Base-by-base conservation (phyloP, 495 filamentous ascomycete species). In the Aspergillus cavernicola region DNA sequence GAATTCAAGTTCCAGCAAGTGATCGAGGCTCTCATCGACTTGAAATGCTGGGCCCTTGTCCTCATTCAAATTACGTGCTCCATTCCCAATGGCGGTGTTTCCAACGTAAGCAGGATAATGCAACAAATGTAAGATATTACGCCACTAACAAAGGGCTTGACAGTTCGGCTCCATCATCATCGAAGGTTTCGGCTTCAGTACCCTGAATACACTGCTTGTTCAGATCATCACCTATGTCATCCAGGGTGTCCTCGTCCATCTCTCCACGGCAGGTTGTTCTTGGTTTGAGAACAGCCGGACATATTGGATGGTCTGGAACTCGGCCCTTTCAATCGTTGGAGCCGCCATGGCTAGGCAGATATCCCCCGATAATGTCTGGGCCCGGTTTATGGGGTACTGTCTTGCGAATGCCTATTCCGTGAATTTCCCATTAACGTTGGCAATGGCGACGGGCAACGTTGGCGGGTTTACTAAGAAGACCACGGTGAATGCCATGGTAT, bases 1-100 rank as follows among this genome's bases (percentile, higher is more conserved):
- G 60, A 68, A 19, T 73, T 84, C 58, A 78, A 67, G 40, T 43
- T 44, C 39, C 54, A 40, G 0, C 72, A 75, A 41, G 58, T 63
- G 1, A 8, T 58, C 8, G 57, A 69, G 13, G 63, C 68, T 3
- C 20, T 71, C 1, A 23, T 36, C 15, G 70, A 75, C 47, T 40
- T 60, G 7, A 62, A 67, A 28, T 32, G 62, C 4, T 73, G 69
- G 69, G 36, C 68, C 10, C 43, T 73, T 51, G 60, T 59, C 7
- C 24, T 72, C 13, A 23, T 47, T 32, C 31, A 42, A 12, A 15
- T 57, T 12, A 19, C 13, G 1, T 4, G n/a, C 0, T 37, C 33
- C 10, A 22, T 52, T 18, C 37, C 49, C 20, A 52, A 52, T 32
- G 49, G 49, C 2, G 49, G 49, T 12, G 24, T 52, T 29, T 19